phyloP scores from a whole-genome alignment of 1,139 yeast genomes.

The Taphrina pruni region DNA sequence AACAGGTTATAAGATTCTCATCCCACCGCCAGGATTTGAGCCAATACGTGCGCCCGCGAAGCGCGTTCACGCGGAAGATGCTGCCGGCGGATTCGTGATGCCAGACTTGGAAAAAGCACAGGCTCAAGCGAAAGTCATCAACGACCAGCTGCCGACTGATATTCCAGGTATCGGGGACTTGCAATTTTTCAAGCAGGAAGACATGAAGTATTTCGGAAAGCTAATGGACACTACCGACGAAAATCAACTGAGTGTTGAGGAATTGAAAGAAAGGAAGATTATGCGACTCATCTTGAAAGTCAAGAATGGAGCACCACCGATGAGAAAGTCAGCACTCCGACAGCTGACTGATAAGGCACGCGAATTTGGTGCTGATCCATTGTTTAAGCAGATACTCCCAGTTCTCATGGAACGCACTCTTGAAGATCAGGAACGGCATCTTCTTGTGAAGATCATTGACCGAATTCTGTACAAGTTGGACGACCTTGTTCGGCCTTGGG shows the following conservation, averaged over 20 bases:
- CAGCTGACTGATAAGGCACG: constrained; percentile 68
- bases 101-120: constrained; percentile 50
- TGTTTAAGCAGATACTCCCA: constrained; percentile 75
- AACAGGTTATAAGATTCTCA: constrained; percentile 59
- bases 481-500: constrained; percentile 70
- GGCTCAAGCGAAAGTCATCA: constrained; percentile 48
- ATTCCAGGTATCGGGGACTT: constrained; percentile 70
- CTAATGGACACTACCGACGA: constrained; percentile 57
- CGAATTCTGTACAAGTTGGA: constrained; percentile 71
- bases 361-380: constrained; percentile 69
- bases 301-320: constrained; percentile 75
- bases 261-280: constrained; percentile 65
- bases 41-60: constrained; percentile 51
- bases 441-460: constrained; percentile 75
- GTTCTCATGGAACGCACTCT: constrained; percentile 71
- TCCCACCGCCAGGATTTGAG: constrained; percentile 59
- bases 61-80: constrained; percentile 53
- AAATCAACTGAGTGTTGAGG: constrained; percentile 58
- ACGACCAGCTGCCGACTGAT: constrained; percentile 57
- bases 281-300: constrained; percentile 69
- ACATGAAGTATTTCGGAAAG: constrained; percentile 72
- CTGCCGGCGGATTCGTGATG: constrained; percentile 51
- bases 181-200: constrained; percentile 72
- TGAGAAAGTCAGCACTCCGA: constrained; percentile 74
- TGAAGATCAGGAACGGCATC: constrained; percentile 83